Base-by-base conservation (phyloP, 2,329 filamentous ascomycete species). In the Fusarium sp. region DNA sequence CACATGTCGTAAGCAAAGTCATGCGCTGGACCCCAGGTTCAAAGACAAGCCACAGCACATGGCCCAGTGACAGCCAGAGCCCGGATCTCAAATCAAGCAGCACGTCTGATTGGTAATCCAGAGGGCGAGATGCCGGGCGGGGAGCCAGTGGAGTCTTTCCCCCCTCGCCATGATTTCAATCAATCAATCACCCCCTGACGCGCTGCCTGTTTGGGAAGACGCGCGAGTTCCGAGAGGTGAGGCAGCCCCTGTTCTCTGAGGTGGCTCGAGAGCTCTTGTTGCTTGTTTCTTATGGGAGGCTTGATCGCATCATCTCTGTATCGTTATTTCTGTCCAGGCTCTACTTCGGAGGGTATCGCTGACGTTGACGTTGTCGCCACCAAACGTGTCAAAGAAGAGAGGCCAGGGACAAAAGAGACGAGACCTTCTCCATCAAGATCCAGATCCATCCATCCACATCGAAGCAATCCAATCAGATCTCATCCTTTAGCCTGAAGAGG, bases 141-240 rank as follows among this genome's bases (percentile, higher is more conserved):
- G 17, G 47, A 30, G 45, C 45, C 25, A n/a, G 45, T 47, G 32
- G 33, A 25, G 40, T 45, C 40, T 22, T 40, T 10, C 37, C 40
- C 40, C 20, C 20, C 40, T 45, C 40, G n/a, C 54, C 32, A 37
- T 37, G 20, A 69, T 52, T 63, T 59, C 50, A 57, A 50, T 52
- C 45, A 60, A 73, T 25, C 45, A 57, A 70, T n/a, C 37, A 52
- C 40, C 73, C 73, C 73, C 72, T 75, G 73, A 75, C 57, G 64
- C 72, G 63, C 73, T 75, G 65, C 73, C 73, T 57, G 20, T 73
- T 75, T 63, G 54, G 73, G 73, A 66, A 47, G 63, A 63, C 59
- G 22, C 35, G 54, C 68, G 70, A 72, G 52, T 66, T 65, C 60
- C 25, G 63, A 47, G 56, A 65, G 56, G 60, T 66, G 59, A 62